Evolutionary conservation across 2,329 filamentous ascomycete genomes (phyloP).

Genomic region (Ophiosphaerella herpotricha): DNA sequence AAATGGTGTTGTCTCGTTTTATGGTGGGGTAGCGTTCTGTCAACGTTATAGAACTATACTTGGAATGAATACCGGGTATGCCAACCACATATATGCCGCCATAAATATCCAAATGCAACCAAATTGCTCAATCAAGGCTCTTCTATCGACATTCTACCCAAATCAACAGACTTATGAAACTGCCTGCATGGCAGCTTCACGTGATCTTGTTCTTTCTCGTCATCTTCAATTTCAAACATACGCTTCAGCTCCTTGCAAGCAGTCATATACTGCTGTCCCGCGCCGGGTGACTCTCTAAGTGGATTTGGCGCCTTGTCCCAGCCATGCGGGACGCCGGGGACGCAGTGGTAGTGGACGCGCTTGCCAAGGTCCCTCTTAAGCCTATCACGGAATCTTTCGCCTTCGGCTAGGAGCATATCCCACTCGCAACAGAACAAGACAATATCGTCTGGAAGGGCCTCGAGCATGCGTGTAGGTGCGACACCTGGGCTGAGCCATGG

Average conservation of each 20-base stretch:
- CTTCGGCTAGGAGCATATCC: conserved; percentile 69
- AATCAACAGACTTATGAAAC: conserved; percentile 16
- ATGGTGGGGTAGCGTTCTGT: too few relatives aligned
- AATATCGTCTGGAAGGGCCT: conserved; percentile 61
- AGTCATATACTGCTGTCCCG: conserved; percentile 59
- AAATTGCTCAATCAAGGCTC: too few relatives aligned
- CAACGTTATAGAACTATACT: too few relatives aligned
- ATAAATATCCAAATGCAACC: too few relatives aligned
- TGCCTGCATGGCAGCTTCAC: conserved; percentile 8
- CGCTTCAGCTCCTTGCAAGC: conserved; percentile 58
- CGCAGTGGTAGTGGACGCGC: conserved; percentile 62
- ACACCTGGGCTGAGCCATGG: conserved; percentile 65
- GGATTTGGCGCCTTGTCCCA: conserved; percentile 72
- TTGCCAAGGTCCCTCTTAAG: conserved; percentile 59
- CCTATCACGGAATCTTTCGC: conserved; percentile 64
- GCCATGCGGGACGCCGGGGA: conserved; percentile 61
- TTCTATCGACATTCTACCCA: neutral
- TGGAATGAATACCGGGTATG: too few relatives aligned
- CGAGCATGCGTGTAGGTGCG: conserved; percentile 59
- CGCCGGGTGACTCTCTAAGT: conserved; percentile 55
- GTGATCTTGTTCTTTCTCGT: conserved; percentile 20
- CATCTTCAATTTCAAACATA: conserved; percentile 46
- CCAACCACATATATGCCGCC: too few relatives aligned
- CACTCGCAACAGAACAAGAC: conserved; percentile 68
- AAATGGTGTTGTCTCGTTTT: too few relatives aligned